These are phyloP conservation scores for Ascosphaera apis DNA, from an alignment of 2,329 filamentous ascomycete species.

Conservation along the genomic window DNA sequence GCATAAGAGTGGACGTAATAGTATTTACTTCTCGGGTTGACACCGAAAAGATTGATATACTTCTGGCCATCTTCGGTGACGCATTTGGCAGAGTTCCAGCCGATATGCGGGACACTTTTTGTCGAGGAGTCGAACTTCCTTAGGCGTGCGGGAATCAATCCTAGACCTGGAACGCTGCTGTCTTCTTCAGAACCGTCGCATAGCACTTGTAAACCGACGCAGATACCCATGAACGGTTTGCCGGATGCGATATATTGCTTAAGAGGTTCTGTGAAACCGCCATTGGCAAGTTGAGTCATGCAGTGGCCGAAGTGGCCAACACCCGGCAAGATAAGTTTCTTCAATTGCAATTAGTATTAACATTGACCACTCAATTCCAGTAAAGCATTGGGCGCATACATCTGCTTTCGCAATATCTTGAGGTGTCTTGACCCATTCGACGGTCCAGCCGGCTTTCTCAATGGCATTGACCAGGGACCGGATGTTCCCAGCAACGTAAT, in stretches of 20 bases:
- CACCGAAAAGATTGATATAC: constrained; percentile 45
- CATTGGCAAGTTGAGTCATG: constrained; percentile 56
- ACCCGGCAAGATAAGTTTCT: constrained; percentile 88
- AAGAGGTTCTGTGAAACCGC: constrained; percentile 67
- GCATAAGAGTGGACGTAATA: constrained; percentile 98
- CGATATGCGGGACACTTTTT: constrained; percentile 96
- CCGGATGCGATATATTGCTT: constrained; percentile 60
- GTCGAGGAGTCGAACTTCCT: constrained; percentile 50
- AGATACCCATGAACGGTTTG: constrained; percentile 98
- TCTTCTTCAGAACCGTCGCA: constrained; percentile 74
- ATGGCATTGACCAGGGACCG: constrained; percentile 93
- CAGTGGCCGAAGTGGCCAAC: constrained; percentile 98
- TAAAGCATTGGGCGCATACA: constrained; percentile 25
- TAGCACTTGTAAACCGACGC: constrained; percentile 76
- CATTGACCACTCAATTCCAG: constrained; percentile 1
- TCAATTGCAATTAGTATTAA: background rate
- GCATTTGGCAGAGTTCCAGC: constrained; percentile 74
- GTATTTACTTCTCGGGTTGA: constrained; percentile 70
- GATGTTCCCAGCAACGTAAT: constrained; percentile 94
- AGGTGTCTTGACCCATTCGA: constrained; percentile 76
- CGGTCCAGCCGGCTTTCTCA: constrained; percentile 77
- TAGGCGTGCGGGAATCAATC: constrained; percentile 47
- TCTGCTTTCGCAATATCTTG: constrained; percentile 68
- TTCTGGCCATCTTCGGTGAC: constrained; percentile 17
- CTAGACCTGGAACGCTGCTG: constrained; percentile 46